phyloP scores from a whole-genome alignment of 495 filamentous ascomycete genomes.

The Hamigera avellanea region DNA sequence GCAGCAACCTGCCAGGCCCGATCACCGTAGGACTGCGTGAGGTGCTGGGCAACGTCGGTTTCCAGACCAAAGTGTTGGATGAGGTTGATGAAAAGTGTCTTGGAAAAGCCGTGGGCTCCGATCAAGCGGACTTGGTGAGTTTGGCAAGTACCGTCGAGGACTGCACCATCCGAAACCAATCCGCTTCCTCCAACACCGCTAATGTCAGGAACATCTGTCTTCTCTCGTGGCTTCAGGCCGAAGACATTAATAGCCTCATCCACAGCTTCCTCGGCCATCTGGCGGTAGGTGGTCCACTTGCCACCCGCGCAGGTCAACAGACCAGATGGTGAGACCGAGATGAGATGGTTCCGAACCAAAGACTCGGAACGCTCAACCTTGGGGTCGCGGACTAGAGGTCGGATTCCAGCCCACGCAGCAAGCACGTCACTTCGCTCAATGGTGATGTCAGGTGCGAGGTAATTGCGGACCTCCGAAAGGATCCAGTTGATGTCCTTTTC shows the following conservation, averaged over 20 bases:
- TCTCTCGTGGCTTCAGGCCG: constrained; percentile 48
- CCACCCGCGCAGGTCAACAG: constrained; percentile 92
- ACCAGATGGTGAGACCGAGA: constrained; percentile 76
- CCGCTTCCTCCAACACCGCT: constrained; percentile 58
- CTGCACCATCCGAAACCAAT: constrained; percentile 57
- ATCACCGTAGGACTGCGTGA: constrained; percentile 85
- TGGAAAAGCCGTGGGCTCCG: constrained; percentile 87
- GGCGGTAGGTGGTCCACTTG: constrained; percentile 98
- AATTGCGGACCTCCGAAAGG: constrained; percentile 76
- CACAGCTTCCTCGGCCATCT: constrained; percentile 97
- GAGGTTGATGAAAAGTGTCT: constrained; percentile 95
- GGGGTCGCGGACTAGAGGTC: constrained; percentile 88
- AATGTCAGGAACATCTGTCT: constrained; percentile 55
- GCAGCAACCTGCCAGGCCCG: constrained; percentile 91
- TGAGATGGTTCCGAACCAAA: constrained; percentile 88
- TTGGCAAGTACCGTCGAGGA: constrained; percentile 76
- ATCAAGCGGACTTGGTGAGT: constrained; percentile 84
- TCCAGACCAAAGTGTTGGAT: constrained; percentile 96
- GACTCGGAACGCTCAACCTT: constrained; percentile 90
- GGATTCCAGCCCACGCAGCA: constrained; percentile 90
- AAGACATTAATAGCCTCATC: constrained; percentile 79
- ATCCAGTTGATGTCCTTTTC: constrained; percentile 98
- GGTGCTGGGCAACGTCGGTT: constrained; percentile 87
- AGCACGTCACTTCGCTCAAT: constrained; percentile 90
- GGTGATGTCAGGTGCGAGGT: constrained; percentile 86